These are phyloP conservation scores for Cystofilobasidium ferigula DNA, from an alignment of 768 basidiomycete genomes.

Conservation along the genomic window DNA sequence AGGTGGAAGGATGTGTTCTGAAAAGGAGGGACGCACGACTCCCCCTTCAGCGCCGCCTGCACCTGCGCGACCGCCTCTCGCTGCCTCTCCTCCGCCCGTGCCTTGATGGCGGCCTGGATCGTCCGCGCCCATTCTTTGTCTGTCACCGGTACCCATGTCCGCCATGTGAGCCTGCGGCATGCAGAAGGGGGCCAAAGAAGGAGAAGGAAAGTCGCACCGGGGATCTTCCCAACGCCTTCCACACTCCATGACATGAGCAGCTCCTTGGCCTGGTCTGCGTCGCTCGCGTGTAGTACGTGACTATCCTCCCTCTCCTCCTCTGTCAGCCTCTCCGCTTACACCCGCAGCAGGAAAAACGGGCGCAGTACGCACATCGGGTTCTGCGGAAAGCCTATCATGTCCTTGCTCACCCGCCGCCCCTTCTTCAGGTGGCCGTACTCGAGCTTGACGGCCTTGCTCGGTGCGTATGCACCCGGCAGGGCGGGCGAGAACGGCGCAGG, in stretches of 20 bases:
- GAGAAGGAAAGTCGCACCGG: conserved; percentile 30
- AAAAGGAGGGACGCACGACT: background rate
- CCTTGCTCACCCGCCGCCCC: conserved; percentile 61
- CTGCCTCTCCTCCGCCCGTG: conserved; percentile 37
- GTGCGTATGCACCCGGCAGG: background rate
- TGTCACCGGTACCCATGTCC: conserved; percentile 16
- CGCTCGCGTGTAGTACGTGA: conserved; percentile 81
- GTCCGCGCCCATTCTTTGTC: conserved; percentile 37
- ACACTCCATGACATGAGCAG: conserved; percentile 78
- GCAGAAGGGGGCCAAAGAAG: background rate
- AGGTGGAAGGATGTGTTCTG: background rate
- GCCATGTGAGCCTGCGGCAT: background rate
- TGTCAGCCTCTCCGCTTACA: background rate
- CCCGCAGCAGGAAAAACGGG: background rate
- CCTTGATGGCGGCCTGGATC: conserved; percentile 35
- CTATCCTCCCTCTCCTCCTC: conserved; percentile 40
- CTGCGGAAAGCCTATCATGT: conserved; percentile 74
- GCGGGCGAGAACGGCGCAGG: background rate
- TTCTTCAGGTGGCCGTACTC: conserved; percentile 21
- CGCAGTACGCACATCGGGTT: conserved; percentile 61
- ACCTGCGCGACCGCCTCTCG: conserved; percentile 37
- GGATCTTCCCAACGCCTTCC: conserved; percentile 51
- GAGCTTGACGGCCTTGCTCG: background rate
- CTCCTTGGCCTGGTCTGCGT: conserved; percentile 77
- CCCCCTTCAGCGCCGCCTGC: conserved; percentile 31